Percentiles rank a stretch among this genome's conserved stretches.
phyloP scores from a whole-genome alignment of 805 yeast genomes.

The Pichia exigua region DNA sequence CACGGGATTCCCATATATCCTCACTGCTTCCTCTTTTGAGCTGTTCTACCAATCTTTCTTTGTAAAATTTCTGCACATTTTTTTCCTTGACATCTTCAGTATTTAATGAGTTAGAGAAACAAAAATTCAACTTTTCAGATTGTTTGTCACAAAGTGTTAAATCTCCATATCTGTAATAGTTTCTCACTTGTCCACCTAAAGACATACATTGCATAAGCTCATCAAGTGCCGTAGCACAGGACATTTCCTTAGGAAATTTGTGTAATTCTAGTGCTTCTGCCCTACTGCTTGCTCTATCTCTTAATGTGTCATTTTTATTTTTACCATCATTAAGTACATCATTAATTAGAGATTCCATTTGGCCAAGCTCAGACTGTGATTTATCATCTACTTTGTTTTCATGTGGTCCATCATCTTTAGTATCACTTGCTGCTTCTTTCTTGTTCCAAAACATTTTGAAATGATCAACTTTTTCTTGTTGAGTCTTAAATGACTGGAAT shows the following conservation, averaged over 20 bases:
- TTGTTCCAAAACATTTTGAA: not conserved
- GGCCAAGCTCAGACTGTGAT: slow-evolving; percentile 7
- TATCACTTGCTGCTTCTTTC: not conserved
- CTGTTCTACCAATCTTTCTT: slow-evolving; percentile 51
- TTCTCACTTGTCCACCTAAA: slow-evolving; percentile 80
- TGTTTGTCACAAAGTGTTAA: slow-evolving; percentile 64
- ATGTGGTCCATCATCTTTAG: slow-evolving; percentile 4
- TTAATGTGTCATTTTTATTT: slow-evolving; percentile 9
- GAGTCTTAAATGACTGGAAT: not conserved
- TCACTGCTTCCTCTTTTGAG: slow-evolving; percentile 69
- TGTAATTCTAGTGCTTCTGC: slow-evolving; percentile 21
- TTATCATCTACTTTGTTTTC: not conserved
- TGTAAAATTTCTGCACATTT: slow-evolving; percentile 63
- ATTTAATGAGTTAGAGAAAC: slow-evolving; percentile 51
- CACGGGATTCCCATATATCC: slow-evolving; percentile 63
- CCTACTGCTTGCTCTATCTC: slow-evolving; percentile 25
- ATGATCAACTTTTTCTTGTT: no score
- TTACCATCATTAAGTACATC: slow-evolving; percentile 13
- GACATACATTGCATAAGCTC: slow-evolving; percentile 83
- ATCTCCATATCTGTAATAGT: slow-evolving; percentile 78
- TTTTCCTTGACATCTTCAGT: slow-evolving; percentile 43
- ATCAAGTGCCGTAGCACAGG: slow-evolving; percentile 78
- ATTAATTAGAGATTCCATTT: slow-evolving; percentile 11
- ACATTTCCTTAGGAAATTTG: slow-evolving; percentile 37
- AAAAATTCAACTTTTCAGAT: slow-evolving; percentile 72